Percentiles rank a stretch among this genome's conserved stretches.
Evolutionary conservation across 176 grass and related monocot genomes (phyloP).

Genomic region (Microstegium vimineum): DNA sequence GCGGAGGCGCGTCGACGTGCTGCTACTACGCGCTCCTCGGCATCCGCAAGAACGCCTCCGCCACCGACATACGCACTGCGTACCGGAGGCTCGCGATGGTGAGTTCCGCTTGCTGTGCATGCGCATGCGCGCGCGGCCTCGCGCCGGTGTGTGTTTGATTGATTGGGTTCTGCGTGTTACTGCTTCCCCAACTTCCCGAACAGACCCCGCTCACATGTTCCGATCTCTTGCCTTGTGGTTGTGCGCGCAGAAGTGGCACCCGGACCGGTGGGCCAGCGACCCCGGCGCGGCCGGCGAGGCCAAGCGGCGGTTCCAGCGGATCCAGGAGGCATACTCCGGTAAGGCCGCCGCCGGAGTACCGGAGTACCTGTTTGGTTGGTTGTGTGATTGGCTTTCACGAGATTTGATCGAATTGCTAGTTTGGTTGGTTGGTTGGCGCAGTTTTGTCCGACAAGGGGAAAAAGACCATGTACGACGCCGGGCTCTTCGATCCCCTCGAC

Average conservation of each 20-base stretch:
- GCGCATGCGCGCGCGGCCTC: background rate
- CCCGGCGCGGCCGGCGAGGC: constrained; percentile 66
- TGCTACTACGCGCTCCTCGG: constrained; percentile 86
- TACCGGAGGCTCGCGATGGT: constrained; percentile 90
- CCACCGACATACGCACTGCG: constrained; percentile 66
- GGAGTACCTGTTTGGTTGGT: background rate
- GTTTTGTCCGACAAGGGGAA: constrained; percentile 91
- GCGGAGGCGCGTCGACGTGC: constrained; percentile 55
- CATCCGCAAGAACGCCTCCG: constrained; percentile 69
- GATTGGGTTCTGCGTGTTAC: background rate
- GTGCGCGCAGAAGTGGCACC: constrained; percentile 83
- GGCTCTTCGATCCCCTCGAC: constrained; percentile 82
- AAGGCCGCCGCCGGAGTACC: too few relatives aligned
- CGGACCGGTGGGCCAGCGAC: constrained; percentile 77
- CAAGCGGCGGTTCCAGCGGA: constrained; percentile 90
- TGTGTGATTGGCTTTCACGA: background rate
- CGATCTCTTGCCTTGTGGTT: background rate
- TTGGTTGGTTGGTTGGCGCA: constrained; percentile 33
- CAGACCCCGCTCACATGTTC: constrained; percentile 14
- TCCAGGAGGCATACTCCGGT: constrained; percentile 98
- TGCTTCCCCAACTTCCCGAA: background rate
- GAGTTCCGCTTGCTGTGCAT: background rate
- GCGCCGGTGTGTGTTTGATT: background rate
- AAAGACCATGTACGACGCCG: constrained; percentile 85
- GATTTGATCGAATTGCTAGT: constrained; percentile 1